Evolutionary conservation across 345 rosid genomes (phyloP).

Genomic region (Bretschneidera sinensis): DNA sequence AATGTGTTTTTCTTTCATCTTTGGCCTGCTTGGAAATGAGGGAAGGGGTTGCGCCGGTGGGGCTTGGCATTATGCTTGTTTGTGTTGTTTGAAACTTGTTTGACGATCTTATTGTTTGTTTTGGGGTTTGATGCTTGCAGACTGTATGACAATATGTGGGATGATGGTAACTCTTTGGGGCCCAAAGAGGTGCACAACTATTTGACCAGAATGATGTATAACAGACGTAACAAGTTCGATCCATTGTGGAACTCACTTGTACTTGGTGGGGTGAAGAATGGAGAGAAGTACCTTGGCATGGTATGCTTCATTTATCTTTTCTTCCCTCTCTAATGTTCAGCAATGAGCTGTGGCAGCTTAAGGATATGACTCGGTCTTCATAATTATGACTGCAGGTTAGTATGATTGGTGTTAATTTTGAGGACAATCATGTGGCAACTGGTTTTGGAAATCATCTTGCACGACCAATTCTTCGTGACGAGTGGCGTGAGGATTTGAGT

Average conservation of each 20-base stretch:
- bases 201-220: slow-evolving; percentile 91
- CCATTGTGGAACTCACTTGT: slow-evolving; percentile 97
- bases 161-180: slow-evolving; percentile 97
- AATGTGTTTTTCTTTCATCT: too few relatives aligned
- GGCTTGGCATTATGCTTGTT: not conserved
- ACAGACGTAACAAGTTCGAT: slow-evolving; percentile 92
- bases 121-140: slow-evolving; percentile 37
- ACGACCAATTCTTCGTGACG: slow-evolving; percentile 90
- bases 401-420: slow-evolving; percentile 92
- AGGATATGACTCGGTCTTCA: slow-evolving; percentile 5
- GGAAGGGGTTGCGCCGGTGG: too few relatives aligned
- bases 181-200: slow-evolving; percentile 98
- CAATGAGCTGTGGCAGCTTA: not conserved
- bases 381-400: slow-evolving; percentile 49
- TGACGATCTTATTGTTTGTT: slow-evolving; percentile 11
- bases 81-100: slow-evolving; percentile 2
- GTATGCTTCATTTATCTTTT: slow-evolving; percentile 31
- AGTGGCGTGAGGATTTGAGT: slow-evolving; percentile 84
- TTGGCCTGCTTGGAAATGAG: not conserved
- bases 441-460: slow-evolving; percentile 98
- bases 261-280: slow-evolving; percentile 95
- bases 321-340: not conserved
- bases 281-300: slow-evolving; percentile 89
- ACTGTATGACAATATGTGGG: slow-evolving; percentile 98
- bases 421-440: slow-evolving; percentile 90